Percentiles rank a stretch among this genome's conserved stretches.
These are phyloP conservation scores for Diversispora epigaea DNA, from an alignment of 192 early-diverging fungal genomes.

Conservation along the genomic window DNA sequence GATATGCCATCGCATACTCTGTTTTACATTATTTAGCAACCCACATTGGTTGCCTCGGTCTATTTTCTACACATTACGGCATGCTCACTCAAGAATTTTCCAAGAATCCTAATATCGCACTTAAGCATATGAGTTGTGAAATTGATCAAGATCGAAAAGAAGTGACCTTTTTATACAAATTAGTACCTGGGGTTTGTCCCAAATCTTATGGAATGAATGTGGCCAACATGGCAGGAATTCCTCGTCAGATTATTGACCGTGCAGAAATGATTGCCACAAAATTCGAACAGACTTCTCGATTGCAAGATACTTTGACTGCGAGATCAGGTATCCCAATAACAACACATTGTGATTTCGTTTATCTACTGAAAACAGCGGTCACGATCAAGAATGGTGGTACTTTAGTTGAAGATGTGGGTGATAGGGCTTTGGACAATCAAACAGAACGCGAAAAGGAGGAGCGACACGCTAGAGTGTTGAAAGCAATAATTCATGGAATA, in stretches of 20 bases:
- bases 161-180: constrained; percentile 95
- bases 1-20: constrained; percentile 92
- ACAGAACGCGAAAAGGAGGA: constrained; percentile 27
- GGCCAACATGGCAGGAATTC: constrained; percentile 94
- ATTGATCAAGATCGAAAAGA: constrained; percentile 77
- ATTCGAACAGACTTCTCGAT: constrained; percentile 64
- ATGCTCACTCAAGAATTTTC: constrained; percentile 86
- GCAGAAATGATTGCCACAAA: constrained; percentile 70
- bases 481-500: constrained; percentile 16
- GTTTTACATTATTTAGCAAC: constrained; percentile 84
- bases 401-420: constrained; percentile 12
- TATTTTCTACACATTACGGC: constrained; percentile 97
- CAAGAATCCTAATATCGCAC: constrained; percentile 69
- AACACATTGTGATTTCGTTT: constrained; percentile 34
- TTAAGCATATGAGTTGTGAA: constrained; percentile 87
- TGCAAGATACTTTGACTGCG: constrained; percentile 32
- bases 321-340: constrained; percentile 9
- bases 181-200: constrained; percentile 80
- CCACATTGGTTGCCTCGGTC: constrained; percentile 79
- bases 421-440: constrained; percentile 34
- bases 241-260: constrained; percentile 61
- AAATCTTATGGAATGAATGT: constrained; percentile 99
- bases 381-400: not conserved
- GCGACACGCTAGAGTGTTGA: constrained; percentile 14
- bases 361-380: constrained; percentile 27